Evolutionary conservation across 176 grass and related monocot species (phyloP).

Genomic region (bread wheat (Triticum aestivum)): DNA sequence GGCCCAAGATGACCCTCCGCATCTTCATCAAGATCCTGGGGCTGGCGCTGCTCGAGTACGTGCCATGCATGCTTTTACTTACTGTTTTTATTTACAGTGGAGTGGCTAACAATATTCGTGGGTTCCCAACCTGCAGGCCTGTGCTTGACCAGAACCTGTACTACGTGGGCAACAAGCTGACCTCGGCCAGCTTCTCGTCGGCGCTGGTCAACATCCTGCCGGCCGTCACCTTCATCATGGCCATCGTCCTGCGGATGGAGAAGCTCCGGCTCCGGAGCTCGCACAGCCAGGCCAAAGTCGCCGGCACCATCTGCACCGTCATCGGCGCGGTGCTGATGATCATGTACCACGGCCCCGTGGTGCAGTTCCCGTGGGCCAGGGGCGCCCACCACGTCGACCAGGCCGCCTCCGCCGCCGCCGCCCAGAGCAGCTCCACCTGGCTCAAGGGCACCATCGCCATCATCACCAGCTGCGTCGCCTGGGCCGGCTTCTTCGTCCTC

Average conservation of each 20-base stretch:
- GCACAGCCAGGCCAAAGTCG: slow-evolving; percentile 80
- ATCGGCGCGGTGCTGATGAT: slow-evolving; percentile 83
- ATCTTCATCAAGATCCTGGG: slow-evolving; percentile 74
- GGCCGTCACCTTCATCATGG: slow-evolving; percentile 77
- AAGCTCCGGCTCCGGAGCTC: slow-evolving; percentile 48
- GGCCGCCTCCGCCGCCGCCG: background rate
- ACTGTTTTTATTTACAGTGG: too few relatives aligned
- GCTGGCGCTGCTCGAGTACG: slow-evolving; percentile 65
- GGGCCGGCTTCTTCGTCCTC: slow-evolving; percentile 84
- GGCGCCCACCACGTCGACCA: slow-evolving; percentile 15
- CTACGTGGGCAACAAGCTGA: slow-evolving; percentile 69
- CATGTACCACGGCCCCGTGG: slow-evolving; percentile 74
- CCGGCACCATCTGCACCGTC: slow-evolving; percentile 64
- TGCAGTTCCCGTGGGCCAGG: slow-evolving; percentile 72
- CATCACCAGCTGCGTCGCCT: slow-evolving; percentile 58
- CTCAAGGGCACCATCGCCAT: slow-evolving; percentile 64
- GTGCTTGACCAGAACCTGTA: slow-evolving; percentile 90
- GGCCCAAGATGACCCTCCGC: slow-evolving; percentile 58
- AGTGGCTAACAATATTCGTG: too few relatives aligned
- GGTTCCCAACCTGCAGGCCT: slow-evolving; percentile 35
- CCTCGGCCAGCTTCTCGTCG: slow-evolving; percentile 68
- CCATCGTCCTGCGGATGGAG: slow-evolving; percentile 63
- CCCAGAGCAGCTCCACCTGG: slow-evolving; percentile 39
- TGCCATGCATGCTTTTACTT: background rate
- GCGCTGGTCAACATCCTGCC: slow-evolving; percentile 83